Evolutionary conservation across 2,329 filamentous ascomycete genomes (phyloP), one percentile per base, ranked within the genome.

Genomic region (Cordyceps farinosa): DNA sequence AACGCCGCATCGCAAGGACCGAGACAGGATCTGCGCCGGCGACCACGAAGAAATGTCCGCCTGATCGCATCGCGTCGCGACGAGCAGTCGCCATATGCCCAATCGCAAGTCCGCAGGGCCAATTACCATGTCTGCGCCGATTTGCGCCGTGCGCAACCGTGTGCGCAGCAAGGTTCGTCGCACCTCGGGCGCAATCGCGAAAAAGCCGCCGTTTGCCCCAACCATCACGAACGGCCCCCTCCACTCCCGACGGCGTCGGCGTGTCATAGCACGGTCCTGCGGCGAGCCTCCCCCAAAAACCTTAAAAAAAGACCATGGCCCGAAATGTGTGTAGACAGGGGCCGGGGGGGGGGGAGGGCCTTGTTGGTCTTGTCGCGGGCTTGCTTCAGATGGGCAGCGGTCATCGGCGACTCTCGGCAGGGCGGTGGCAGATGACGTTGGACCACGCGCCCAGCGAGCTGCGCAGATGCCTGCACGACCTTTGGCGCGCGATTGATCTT

Each of bases 11-110:
- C 38, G 42, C 29, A 44, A 32, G n/a, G 38, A 27, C 54, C 30
- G 42, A 57, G 54, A 57, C 54, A 58, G 40, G 55, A 58, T 48
- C 55, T 48, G 55, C 44, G 55, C 32, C 10, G 15, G 11, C 44
- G 13, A 5, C 17, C 29, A 27, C 17, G 52, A 40, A 45, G 32
- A 13, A 15, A 3, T 34, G 13, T n/a, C 22, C 42, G 55, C 32
- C 29, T 58, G 55, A 38, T 58, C 55, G 55, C 55, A 58, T 58
- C 55, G 13, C 44, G n/a, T 58, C 55, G 42, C 55, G 38, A 48
- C 55, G 38, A 48, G 55, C 29, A 32, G 48, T 55, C 55, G 55
- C 30, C n/a, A 58, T 36, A 7, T 22, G 22, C 1, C 42, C 55
- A 48, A 58, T 58, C 29, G 44, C 27, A 17, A 22, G 29, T 58